Base-by-base conservation (phyloP, 805 yeast genomes). In the Pachysolen tannophilus region DNA sequence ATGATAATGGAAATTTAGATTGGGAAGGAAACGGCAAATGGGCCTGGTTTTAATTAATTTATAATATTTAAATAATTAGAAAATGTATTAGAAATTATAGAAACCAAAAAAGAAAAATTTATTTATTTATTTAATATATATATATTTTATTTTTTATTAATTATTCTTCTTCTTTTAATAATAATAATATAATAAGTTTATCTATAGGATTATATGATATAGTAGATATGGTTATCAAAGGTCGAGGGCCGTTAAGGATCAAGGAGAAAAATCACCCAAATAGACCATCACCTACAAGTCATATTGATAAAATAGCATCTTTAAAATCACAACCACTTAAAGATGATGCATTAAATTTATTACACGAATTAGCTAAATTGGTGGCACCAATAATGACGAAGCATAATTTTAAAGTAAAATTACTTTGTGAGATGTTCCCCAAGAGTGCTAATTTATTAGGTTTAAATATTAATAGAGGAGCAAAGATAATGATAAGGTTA, bases 381-480 rank as follows among this genome's bases (percentile, higher is more conserved):
- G 92, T 82, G 10, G 78, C 88, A 2, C 95, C 95, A 3, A 57
- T 90, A 34, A 83, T 90, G 78, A 71, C 75, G 39, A 72, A 72
- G 28, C 67, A 76, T 40, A 67, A 71, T 4, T 73, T 83, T 50
- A 73, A 69, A 35, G 90, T 88, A 2, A 77, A 75, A 1, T 59
- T 69, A 0, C 53, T 90, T 11, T 72, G 82, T 43, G 97, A 90
- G 54, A 83, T 90, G 72, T 81, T 63, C 42, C 97, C 97, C 3
- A 78, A 70, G 42, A 65, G 72, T 47, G 62, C 69, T 3, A 56
- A 66, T 11, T 58, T 90, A 15, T 58, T 88, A 9, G 97, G 97
- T 0, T 58, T 87, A 43, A 90, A 90, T 54, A 86, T 86, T 6
- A 85, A 85, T 50, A 57, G 58, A 6, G 97, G 97, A 1, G 61